These are phyloP conservation scores for Digitaria exilis DNA, from an alignment of 202 grass and related monocot genomes.

Conservation along the genomic window DNA sequence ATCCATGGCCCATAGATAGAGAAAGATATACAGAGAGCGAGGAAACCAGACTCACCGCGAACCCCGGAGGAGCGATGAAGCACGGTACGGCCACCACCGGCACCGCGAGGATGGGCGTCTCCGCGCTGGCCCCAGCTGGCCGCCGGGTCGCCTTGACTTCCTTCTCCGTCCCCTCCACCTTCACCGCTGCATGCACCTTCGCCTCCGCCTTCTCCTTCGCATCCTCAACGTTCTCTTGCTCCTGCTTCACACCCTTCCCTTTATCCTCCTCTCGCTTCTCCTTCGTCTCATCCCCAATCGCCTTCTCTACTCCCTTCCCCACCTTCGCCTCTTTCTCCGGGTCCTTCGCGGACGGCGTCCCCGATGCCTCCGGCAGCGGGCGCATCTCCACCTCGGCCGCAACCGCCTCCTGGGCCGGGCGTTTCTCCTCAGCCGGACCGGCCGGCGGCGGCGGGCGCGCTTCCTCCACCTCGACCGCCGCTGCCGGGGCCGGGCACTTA, in stretches of 20 bases:
- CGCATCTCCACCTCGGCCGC: constrained; percentile 14
- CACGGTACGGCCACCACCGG: constrained; percentile 68
- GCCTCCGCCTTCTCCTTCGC: constrained; percentile 18
- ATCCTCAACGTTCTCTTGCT: constrained; percentile 4
- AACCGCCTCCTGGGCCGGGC: neutral
- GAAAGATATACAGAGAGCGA: neutral
- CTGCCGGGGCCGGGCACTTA: neutral
- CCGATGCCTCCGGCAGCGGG: constrained; percentile 2
- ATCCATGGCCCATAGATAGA: neutral
- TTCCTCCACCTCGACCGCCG: constrained; percentile 17
- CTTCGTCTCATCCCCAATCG: neutral
- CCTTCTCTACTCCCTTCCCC: neutral
- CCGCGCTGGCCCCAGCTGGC: constrained; percentile 19
- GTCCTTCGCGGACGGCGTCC: neutral
- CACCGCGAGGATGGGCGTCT: constrained; percentile 51
- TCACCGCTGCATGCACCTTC: constrained; percentile 25
- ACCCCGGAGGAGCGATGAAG: constrained; percentile 52
- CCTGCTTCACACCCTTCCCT: constrained; percentile 27
- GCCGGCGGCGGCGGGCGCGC: neutral
- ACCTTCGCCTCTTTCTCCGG: constrained; percentile 1
- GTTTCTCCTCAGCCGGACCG: constrained; percentile 4
- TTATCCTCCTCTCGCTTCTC: neutral
- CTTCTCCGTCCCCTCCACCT: constrained; percentile 56
- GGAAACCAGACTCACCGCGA: constrained; percentile 36
- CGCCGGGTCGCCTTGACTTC: constrained; percentile 32